Percentiles rank a stretch among this genome's conserved stretches.
These are phyloP conservation scores for Yarrowia yakushimensis DNA, from an alignment of 805 yeast genomes.

Conservation along the genomic window DNA sequence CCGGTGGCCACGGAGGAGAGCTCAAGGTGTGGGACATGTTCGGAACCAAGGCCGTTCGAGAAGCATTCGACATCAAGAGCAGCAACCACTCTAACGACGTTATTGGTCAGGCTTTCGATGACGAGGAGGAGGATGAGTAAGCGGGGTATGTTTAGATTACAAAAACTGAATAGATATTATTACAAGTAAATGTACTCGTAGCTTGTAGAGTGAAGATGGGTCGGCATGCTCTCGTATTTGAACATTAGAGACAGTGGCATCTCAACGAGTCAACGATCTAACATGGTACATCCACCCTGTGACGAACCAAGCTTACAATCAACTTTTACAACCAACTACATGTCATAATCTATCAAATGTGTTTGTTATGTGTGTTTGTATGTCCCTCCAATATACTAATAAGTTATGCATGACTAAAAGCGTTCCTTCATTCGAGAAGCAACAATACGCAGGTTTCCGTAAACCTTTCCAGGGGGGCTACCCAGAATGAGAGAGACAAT, in stretches of 20 bases:
- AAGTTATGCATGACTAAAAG: constrained; percentile 46
- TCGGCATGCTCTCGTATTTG: no score
- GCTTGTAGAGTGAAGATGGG: no score
- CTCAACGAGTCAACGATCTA: not conserved
- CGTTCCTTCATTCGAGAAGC: constrained; percentile 97
- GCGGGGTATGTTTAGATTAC: not conserved
- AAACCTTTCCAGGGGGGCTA: constrained; percentile 97
- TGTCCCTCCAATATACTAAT: constrained; percentile 8
- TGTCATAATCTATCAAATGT: not conserved
- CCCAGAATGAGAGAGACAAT: constrained; percentile 93
- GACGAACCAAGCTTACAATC: no score
- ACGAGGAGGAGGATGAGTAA: constrained; percentile 25
- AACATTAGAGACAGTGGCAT: not conserved
- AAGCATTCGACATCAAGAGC: constrained; percentile 49
- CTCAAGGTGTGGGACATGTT: constrained; percentile 92
- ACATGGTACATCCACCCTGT: no score
- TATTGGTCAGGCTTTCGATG: constrained; percentile 15
- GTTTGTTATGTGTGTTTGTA: not conserved
- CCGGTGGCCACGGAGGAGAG: constrained; percentile 83
- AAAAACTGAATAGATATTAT: not conserved
- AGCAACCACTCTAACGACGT: constrained; percentile 17
- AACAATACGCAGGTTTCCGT: constrained; percentile 93
- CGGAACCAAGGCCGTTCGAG: constrained; percentile 74
- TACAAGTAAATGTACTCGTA: no score
- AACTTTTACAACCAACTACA: no score